These are phyloP conservation scores for Blastobotrys persicus DNA, from an alignment of 1,139 yeast species.

Conservation along the genomic window DNA sequence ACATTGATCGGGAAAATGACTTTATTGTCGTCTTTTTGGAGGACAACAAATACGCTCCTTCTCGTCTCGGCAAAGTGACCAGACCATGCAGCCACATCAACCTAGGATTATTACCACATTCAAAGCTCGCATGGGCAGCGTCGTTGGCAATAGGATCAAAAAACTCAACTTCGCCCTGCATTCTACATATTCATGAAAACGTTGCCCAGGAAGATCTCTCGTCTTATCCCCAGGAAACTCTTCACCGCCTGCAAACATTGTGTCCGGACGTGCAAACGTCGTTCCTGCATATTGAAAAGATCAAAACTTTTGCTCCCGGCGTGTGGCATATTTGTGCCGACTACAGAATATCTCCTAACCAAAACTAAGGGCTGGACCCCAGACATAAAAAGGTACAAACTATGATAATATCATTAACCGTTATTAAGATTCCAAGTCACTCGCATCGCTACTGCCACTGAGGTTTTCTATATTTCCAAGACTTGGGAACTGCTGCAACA, in stretches of 20 bases:
- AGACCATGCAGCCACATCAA: conserved; percentile 58
- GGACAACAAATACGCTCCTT: conserved; percentile 51
- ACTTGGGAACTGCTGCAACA: conserved; percentile 28
- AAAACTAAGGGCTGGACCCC: background rate
- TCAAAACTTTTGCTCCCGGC: conserved; percentile 86
- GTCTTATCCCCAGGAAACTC: conserved; percentile 31
- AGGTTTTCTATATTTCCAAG: conserved; percentile 20
- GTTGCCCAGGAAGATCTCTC: conserved; percentile 49
- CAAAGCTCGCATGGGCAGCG: conserved; percentile 58
- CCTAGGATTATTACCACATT: conserved; percentile 72
- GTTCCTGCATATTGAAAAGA: conserved; percentile 49
- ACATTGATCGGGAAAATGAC: conserved; percentile 29
- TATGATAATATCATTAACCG: background rate
- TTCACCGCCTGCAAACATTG: conserved; percentile 11
- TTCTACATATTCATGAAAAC: conserved; percentile 75
- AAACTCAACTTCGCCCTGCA: conserved; percentile 24
- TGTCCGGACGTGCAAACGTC: background rate
- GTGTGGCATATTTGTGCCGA: conserved; percentile 78
- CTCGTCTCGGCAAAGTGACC: conserved; percentile 38
- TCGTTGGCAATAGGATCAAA: conserved; percentile 36
- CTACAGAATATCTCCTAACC: conserved; percentile 6
- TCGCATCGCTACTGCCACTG: conserved; percentile 17
- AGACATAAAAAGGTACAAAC: background rate
- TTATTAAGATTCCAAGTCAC: conserved; percentile 16
- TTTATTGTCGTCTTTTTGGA: conserved; percentile 55